Evolutionary conservation across 2,329 filamentous ascomycete genomes (phyloP), one percentile per base, ranked within the genome.

Genomic region (Chaetomium olivaceum): DNA sequence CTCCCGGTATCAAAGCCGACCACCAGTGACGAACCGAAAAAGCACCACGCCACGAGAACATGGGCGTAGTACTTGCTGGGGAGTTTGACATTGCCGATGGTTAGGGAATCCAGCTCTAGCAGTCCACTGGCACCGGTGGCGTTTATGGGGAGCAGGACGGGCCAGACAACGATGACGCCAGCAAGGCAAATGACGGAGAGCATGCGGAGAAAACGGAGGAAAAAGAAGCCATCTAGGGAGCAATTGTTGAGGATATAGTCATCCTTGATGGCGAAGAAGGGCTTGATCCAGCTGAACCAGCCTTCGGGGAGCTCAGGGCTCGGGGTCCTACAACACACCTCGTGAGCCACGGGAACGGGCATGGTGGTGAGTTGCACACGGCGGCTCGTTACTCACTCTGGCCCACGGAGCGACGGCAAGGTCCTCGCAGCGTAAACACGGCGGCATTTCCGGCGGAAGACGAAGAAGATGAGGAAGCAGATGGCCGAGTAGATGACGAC

Each of bases 181-280:
- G 93, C 88, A 59, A 97, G 83, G 77, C 90, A 93, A 70, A 95
- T 91, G 71, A 90, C 83, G 62, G 89, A 86, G 31, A 89, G 81
- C 62, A 95, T 87, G 73, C 92, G 90, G 67, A 98, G 81, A 74
- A 93, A 96, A 54, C 93, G 91, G 55, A 97, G 84, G 74, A 96
- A 92, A 29, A 97, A 86, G 76, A 93, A 98, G 36, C 90, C 89
- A 76, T 98, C 94, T 69, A 98, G 85, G 2, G 92, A 93, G 76
- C 93, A 91, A 77, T 96, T 92, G 71, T 93, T 90, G 50, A 97
- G 85, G 29, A 93, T 85, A 72, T 92, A 95, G 66, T 87, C 88
- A 77, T 97, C 93, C 6, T 84, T 82, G 56, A 87, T 78, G 71
- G 84, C 85, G 78, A 85, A 85, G 77, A 91, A 88, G 11, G 83